Conservation (phyloP, 352 stramenopile species). For the Phytophthora fragariae region DNA sequence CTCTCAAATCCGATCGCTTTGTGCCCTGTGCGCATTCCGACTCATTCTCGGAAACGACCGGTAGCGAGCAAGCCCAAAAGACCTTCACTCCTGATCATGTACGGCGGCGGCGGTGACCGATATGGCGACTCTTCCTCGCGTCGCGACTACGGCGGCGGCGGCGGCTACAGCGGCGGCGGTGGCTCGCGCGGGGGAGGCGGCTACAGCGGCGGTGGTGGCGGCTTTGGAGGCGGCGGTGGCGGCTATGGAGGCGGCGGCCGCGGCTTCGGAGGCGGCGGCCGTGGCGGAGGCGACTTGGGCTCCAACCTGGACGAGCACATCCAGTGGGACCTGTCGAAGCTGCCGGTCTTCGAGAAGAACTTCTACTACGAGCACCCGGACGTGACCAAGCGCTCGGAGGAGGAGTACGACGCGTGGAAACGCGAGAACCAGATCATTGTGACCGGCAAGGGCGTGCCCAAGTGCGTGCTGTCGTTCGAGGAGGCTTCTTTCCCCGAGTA, state of each 20-base stretch:
- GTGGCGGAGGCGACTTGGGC: slow-evolving; percentile 80
- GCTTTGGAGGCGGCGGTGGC: slow-evolving; percentile 1
- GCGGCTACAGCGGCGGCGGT: slow-evolving; percentile 44
- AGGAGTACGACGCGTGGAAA: slow-evolving; percentile 94
- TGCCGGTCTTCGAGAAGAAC: slow-evolving; percentile 99
- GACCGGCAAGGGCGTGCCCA: slow-evolving; percentile 96
- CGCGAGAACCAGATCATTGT: slow-evolving; percentile 95
- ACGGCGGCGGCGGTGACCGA: slow-evolving; percentile 58
- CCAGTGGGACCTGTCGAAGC: slow-evolving; percentile 94
- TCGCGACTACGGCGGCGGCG: slow-evolving; percentile 37
- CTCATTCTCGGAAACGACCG: slow-evolving; percentile 41
- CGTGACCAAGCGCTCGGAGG: slow-evolving; percentile 91
- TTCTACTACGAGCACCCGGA: slow-evolving; percentile 99
- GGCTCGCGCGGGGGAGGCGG: slow-evolving; percentile 33
- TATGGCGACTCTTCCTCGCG: slow-evolving; percentile 26
- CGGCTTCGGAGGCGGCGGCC: slow-evolving; percentile 37
- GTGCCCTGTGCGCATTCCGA: slow-evolving; percentile 1
- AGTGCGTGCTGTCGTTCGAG: slow-evolving; percentile 97
- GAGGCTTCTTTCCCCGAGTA: slow-evolving; percentile 96
- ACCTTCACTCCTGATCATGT: slow-evolving; percentile 62
- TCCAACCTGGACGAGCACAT: slow-evolving; percentile 93
- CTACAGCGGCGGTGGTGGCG: background rate
- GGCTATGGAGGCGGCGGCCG: slow-evolving; percentile 32
- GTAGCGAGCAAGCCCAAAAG: slow-evolving; percentile 14
- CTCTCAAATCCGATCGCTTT: slow-evolving; percentile 43